Conservation (phyloP, 2,329 filamentous ascomycete genomes). For the Didymella keratinophila region DNA sequence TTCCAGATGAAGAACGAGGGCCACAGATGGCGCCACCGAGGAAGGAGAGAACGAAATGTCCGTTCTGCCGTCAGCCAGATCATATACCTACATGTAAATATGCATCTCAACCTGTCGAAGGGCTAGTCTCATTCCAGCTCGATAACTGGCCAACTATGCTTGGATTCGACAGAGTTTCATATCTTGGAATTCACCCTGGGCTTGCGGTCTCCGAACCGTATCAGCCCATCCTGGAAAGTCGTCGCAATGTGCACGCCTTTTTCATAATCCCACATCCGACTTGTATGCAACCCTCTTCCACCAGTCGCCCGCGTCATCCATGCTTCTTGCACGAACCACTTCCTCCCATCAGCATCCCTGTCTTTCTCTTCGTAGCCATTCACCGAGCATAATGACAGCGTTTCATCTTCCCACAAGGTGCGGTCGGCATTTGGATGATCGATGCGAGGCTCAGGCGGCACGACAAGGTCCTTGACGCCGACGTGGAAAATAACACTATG, state of each 20-base stretch:
- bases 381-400: conserved; percentile 34
- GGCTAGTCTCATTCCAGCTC: too few species aligned
- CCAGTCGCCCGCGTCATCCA: conserved; percentile 35
- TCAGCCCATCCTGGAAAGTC: conserved; percentile 45
- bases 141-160: too few species aligned
- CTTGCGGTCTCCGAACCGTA: conserved; percentile 27
- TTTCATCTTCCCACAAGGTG: conserved; percentile 35
- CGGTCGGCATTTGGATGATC: conserved; percentile 34
- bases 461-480: conserved; percentile 35
- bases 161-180: background rate
- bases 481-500: conserved; percentile 48
- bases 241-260: conserved; percentile 43
- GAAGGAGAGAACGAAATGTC: too few species aligned
- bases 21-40: too few species aligned
- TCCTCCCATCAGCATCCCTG: conserved; percentile 36
- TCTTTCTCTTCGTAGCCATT: conserved; percentile 18
- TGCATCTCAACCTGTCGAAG: too few species aligned
- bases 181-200: conserved; percentile 7
- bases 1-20: too few species aligned
- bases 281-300: conserved; percentile 39
- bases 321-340: conserved; percentile 47
- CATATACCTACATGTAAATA: too few species aligned
- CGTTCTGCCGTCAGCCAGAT: too few species aligned
- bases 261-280: conserved; percentile 43
- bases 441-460: conserved; percentile 35